phyloP scores from a whole-genome alignment of 176 grass and related monocot genomes.

The Eleusine indica region DNA sequence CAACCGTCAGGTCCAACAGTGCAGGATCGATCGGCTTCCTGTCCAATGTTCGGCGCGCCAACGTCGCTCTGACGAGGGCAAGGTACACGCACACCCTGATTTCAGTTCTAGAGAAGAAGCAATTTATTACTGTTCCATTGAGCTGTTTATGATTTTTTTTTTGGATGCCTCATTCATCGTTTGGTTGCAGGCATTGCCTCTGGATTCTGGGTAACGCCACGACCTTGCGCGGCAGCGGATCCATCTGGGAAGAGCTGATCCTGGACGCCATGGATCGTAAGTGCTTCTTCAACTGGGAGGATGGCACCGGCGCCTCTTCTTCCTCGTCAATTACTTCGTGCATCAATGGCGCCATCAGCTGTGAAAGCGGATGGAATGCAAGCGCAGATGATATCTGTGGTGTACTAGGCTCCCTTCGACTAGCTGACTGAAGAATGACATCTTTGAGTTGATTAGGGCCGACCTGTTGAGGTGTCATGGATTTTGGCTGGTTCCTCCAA shows the following conservation, averaged over 20 bases:
- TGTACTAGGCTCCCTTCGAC: conserved; percentile 23
- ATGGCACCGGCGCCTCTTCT: not conserved
- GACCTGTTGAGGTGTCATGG: not conserved
- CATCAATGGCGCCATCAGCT: not conserved
- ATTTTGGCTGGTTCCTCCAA: conserved; percentile 3
- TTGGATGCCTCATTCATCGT: not conserved
- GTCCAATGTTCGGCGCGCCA: conserved; percentile 52
- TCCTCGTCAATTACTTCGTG: not conserved
- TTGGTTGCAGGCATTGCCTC: conserved; percentile 61
- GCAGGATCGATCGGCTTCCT: conserved; percentile 59
- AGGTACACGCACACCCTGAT: conserved; percentile 32
- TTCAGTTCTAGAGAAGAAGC: not conserved
- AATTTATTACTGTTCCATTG: not conserved
- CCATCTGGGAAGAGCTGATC: conserved; percentile 65
- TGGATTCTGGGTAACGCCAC: conserved; percentile 66
- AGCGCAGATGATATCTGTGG: conserved; percentile 3
- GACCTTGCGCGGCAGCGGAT: conserved; percentile 53
- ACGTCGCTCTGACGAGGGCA: conserved; percentile 72
- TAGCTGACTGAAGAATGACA: not conserved
- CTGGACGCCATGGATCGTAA: conserved; percentile 52
- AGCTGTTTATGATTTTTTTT: not conserved
- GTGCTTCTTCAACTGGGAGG: conserved; percentile 55
- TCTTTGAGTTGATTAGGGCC: not conserved
- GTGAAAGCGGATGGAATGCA: not conserved
- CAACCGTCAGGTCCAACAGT: conserved; percentile 72